Conservation (phyloP, 2,329 filamentous ascomycete genomes). For the Stachybotrys chlorohalonatus region DNA sequence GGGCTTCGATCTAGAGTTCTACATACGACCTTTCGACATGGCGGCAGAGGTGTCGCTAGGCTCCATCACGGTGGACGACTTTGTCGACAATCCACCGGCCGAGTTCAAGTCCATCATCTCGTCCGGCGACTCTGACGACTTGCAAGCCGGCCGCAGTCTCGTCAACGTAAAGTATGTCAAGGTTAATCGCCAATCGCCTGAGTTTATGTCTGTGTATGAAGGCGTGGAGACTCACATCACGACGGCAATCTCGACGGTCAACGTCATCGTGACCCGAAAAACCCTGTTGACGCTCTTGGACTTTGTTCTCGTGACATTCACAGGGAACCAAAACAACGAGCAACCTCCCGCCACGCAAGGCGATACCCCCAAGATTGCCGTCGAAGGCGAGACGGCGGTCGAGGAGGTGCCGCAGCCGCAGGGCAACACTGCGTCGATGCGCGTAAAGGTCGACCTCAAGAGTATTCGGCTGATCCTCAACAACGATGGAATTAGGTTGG, state of each 20-base stretch:
- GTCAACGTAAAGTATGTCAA: conserved; percentile 84
- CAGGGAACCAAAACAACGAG: conserved; percentile 34
- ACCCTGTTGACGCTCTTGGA: conserved; percentile 88
- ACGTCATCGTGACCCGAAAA: conserved; percentile 85
- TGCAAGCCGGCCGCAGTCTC: conserved; percentile 68
- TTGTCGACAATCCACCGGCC: conserved; percentile 77
- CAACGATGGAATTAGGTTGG: conserved; percentile 91
- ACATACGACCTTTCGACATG: conserved; percentile 85
- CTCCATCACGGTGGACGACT: conserved; percentile 84
- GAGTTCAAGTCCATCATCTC: conserved; percentile 99
- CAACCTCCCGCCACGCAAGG: conserved; percentile 21
- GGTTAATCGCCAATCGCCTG: conserved; percentile 83
- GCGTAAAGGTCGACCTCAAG: conserved; percentile 88
- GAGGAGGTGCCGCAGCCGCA: conserved; percentile 23
- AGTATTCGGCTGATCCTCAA: conserved; percentile 92
- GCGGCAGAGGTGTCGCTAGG: conserved; percentile 82
- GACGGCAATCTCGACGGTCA: conserved; percentile 88
- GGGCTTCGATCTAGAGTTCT: conserved; percentile 79
- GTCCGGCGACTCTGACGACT: conserved; percentile 64
- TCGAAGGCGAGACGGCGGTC: conserved; percentile 27
- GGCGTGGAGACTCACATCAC: conserved; percentile 91
- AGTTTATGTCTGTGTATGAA: conserved; percentile 86
- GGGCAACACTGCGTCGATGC: conserved; percentile 60
- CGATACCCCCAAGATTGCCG: conserved; percentile 23
- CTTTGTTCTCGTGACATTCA: conserved; percentile 89